Evolutionary conservation across 345 rosid genomes (phyloP), one percentile per base, ranked within the genome.

Genomic region (Euphorbia tirucalli): DNA sequence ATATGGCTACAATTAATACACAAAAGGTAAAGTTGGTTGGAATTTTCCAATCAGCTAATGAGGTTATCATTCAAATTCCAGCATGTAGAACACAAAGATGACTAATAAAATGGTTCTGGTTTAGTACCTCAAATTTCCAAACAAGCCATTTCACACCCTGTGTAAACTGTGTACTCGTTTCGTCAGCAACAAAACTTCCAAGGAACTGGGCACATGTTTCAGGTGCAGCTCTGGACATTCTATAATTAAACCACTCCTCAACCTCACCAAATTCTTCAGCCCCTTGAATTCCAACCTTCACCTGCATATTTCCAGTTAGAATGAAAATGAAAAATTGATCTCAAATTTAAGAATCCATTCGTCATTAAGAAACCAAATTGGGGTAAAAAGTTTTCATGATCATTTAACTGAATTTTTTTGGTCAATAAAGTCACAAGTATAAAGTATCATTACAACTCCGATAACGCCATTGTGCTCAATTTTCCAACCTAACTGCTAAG

Each of bases 221-320:
- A 52, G 98, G 97, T 63, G 99, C 99, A 10, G 98, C 96, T 81
- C 98, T 83, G 37, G 98, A 89, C 67, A 94, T 83, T 71, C 99
- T 82, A 83, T 92, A 95, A 75, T 95, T 95, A 80, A 95, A 95
- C 99, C 99, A 95, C 80, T 94, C 98, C 79, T 94, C 98, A 76
- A 76, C 86, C 24, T 94, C 98, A 39, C 92, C 98, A 79, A 68
- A 91, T 86, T 92, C 92, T 76, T 87, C 85, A 6, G 96, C 99
- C 25, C 96, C 92, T 80, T 83, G 83, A 15, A 90, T 88, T 72
- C 92, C 97, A 59, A 90, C 75, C 80, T 90, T 92, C 75, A 93
- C 93, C 96, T 90, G 85, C 79, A 80, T 41, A 28, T 52, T 56
- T 43, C 66, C 61, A 58, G 61, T 62, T 60, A 7, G 1, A 6